Percentiles rank a stretch among this genome's conserved stretches.
phyloP scores from a whole-genome alignment of 129 eudicot species.

The Rutidosis leptorrhynchoides region DNA sequence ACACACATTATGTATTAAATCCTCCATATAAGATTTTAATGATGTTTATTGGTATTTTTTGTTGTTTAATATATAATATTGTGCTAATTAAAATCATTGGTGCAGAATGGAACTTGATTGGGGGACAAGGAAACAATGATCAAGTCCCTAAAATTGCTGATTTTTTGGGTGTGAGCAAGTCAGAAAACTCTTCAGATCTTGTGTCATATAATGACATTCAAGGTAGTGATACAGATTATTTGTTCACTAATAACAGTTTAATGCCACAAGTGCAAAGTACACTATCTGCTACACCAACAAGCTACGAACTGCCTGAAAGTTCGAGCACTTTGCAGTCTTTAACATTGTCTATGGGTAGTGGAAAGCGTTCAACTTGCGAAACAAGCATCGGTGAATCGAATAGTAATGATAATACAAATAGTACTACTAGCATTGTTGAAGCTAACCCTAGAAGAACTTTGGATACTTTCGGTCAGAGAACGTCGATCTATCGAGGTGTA shows the following conservation, averaged over 20 bases:
- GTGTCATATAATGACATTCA: conserved; percentile 58
- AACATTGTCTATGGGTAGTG: conserved; percentile 92
- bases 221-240: conserved; percentile 56
- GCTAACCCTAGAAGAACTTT: conserved; percentile 84
- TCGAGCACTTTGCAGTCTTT: conserved; percentile 74
- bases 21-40: not conserved
- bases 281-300: conserved; percentile 35
- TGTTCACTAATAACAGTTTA: conserved; percentile 48
- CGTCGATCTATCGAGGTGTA: conserved; percentile 96
- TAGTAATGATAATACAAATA: conserved; percentile 29
- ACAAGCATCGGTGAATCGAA: conserved; percentile 49
- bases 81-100: not conserved
- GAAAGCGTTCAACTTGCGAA: conserved; percentile 74
- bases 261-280: conserved; percentile 52
- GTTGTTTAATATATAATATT: not conserved
- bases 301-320: conserved; percentile 62
- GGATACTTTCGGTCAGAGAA: conserved; percentile 97
- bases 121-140: conserved; percentile 56
- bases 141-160: conserved; percentile 88
- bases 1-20: not conserved
- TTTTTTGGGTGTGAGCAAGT: conserved; percentile 85
- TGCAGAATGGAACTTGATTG: conserved; percentile 87
- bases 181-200: conserved; percentile 69
- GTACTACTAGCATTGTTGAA: conserved; percentile 56
- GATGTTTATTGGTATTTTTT: not conserved